These are phyloP conservation scores for Yarrowia alimentaria DNA, from an alignment of 805 yeast genomes.

Conservation along the genomic window DNA sequence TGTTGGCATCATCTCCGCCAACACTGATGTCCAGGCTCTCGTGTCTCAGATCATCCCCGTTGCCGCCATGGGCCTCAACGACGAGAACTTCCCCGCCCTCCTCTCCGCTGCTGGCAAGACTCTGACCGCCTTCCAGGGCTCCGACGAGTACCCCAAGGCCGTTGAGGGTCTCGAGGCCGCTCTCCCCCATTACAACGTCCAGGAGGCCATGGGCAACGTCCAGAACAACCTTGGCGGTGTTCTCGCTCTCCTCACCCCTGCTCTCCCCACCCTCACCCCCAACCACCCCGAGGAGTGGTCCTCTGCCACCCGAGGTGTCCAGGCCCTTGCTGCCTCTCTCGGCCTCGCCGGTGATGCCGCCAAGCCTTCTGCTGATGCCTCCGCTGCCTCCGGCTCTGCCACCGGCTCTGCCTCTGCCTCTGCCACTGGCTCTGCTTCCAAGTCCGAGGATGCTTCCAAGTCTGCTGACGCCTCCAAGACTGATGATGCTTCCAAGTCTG, in stretches of 20 bases:
- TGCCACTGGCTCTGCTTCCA: too few species aligned
- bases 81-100: slow-evolving; percentile 24
- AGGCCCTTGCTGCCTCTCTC: slow-evolving; percentile 19
- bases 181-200: slow-evolving; percentile 21
- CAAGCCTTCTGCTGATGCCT: slow-evolving; percentile 2
- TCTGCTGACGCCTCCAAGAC: neutral
- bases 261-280: slow-evolving; percentile 27
- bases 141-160: slow-evolving; percentile 21
- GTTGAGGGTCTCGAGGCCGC: slow-evolving; percentile 9
- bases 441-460: slow-evolving; percentile 9
- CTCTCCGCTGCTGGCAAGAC: slow-evolving; percentile 11
- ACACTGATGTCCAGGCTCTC: slow-evolving; percentile 17
- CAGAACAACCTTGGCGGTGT: slow-evolving; percentile 9
- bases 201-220: slow-evolving; percentile 22
- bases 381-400: too few species aligned
- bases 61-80: slow-evolving; percentile 23
- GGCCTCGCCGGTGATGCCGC: slow-evolving; percentile 5
- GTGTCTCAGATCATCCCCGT: slow-evolving; percentile 18
- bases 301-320: slow-evolving; percentile 19
- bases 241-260: slow-evolving; percentile 8
- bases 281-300: slow-evolving; percentile 19
- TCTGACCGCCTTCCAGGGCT: slow-evolving; percentile 19
- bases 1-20: slow-evolving; percentile 18
- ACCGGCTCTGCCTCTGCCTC: too few species aligned
- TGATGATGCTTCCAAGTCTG: slow-evolving; percentile 5